Evolutionary conservation across 2,329 filamentous ascomycete genomes (phyloP), one percentile per base, ranked within the genome.

Genomic region (Beauveria sp.): DNA sequence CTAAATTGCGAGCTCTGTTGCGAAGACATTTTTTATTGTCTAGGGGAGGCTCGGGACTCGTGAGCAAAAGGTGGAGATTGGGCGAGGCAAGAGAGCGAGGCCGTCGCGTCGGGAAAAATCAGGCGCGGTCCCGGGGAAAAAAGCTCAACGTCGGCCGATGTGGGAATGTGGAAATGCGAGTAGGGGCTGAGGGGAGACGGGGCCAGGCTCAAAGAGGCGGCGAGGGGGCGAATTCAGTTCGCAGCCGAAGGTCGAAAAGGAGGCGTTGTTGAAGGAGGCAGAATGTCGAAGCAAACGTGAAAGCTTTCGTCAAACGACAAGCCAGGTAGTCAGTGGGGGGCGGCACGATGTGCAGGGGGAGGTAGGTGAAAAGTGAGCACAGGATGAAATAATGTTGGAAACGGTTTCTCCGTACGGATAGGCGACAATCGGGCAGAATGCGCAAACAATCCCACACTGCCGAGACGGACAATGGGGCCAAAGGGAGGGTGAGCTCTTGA

Each of bases 1-100:
- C 89, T 89, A 69, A 87, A 82, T 68, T 85, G 84, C 56, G 80
- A 81, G 60, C 70, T 65, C 66, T 73, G 73, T 67, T 76, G 75
- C 61, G 75, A 70, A 68, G 75, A 69, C 75, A 76, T 77, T 69
- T 66, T 71, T 66, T 51, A 14, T 16, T 34, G 14, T 49, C 42
- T 34, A 67, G 65, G 63, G 64, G 63, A 62, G 63, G 65, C 62
- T 65, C 67, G 63, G 66, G 57, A 66, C 61, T 61, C 52, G 18
- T 55, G 60, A 61, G 60, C 60, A 30, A 61, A 65, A 65, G 61
- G 63, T 65, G 65, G 64, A 66, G 63, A 56, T 62, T 57, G 61
- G 63, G 50, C 45, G 63, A 63, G 56, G 50, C 58, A 43, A 49
- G 51, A 46, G 42, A 58, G 58, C 53, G 56, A 58, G 56, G 63